phyloP scores from a whole-genome alignment of 495 filamentous ascomycete species.

The Daldinia concentrica region DNA sequence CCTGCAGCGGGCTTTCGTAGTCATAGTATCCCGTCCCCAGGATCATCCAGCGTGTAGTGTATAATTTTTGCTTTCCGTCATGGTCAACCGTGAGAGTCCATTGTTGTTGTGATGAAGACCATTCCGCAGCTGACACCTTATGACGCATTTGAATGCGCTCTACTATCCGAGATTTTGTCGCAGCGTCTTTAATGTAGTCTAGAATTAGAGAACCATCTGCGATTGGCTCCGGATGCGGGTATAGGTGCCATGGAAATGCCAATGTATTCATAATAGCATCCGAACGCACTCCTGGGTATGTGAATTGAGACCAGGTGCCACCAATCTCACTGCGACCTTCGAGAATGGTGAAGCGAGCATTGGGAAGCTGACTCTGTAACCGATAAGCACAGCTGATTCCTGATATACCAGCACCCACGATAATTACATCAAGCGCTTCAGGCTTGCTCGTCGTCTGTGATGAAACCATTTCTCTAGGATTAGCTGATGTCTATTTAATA shows the following conservation, averaged over 20 bases:
- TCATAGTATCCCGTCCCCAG: background rate
- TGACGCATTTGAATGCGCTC: conserved; percentile 58
- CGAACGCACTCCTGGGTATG: conserved; percentile 69
- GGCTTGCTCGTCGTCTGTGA: background rate
- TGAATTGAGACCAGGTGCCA: conserved; percentile 72
- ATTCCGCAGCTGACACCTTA: background rate
- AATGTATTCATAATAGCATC: conserved; percentile 70
- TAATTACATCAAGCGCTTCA: conserved; percentile 59
- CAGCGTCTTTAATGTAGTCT: conserved; percentile 65
- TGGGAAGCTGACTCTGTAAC: conserved; percentile 62
- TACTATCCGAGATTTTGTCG: conserved; percentile 63
- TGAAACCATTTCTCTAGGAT: background rate
- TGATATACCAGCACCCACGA: conserved; percentile 72
- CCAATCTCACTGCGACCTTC: conserved; percentile 64
- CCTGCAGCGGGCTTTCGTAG: background rate
- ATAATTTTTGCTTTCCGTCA: background rate
- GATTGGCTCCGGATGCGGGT: conserved; percentile 62
- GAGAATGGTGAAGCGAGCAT: conserved; percentile 63
- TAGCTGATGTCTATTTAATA: background rate
- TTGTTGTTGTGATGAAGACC: background rate
- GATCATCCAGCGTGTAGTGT: background rate
- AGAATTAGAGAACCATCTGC: conserved; percentile 64
- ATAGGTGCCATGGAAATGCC: conserved; percentile 69
- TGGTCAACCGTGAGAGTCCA: background rate
- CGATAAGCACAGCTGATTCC: conserved; percentile 74